Percentiles rank a stretch among this genome's conserved stretches.
Conservation (phyloP, 2,329 filamentous ascomycete genomes). For the Botryotinia narcissicola region DNA sequence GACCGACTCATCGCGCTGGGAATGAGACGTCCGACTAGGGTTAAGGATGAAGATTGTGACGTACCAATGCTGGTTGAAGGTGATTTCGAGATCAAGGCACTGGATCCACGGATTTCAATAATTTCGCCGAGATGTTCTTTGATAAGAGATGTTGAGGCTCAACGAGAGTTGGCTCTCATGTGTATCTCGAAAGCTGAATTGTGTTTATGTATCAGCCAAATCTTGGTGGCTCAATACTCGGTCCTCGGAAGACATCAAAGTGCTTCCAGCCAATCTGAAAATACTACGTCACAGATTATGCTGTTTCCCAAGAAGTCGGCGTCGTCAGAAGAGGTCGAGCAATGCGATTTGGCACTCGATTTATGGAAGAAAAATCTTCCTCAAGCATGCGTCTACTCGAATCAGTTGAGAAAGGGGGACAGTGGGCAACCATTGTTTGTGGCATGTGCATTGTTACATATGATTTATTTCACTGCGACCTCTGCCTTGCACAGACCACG, state of each 20-base stretch:
- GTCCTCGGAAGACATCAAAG: conserved; percentile 82
- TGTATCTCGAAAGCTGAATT: conserved; percentile 90
- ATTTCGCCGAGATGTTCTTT: conserved; percentile 69
- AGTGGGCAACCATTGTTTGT: conserved; percentile 60
- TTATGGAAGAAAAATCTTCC: conserved; percentile 75
- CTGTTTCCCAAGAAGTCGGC: conserved; percentile 84
- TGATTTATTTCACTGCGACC: conserved; percentile 89
- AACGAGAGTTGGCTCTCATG: conserved; percentile 78
- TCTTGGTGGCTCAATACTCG: conserved; percentile 88
- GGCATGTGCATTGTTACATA: conserved; percentile 83
- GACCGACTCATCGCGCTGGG: conserved; percentile 89
- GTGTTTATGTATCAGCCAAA: conserved; percentile 83
- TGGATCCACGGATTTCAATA: conserved; percentile 65
- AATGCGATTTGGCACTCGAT: conserved; percentile 75
- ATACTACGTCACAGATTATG: conserved; percentile 74
- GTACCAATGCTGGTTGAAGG: conserved; percentile 82
- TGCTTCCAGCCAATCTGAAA: conserved; percentile 71
- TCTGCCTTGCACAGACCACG: conserved; percentile 90
- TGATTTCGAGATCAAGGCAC: conserved; percentile 76
- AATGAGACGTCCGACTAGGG: conserved; percentile 87
- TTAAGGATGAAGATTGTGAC: conserved; percentile 91
- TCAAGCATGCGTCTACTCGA: conserved; percentile 66
- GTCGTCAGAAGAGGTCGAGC: conserved; percentile 73
- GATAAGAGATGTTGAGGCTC: conserved; percentile 67
- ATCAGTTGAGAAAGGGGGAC: conserved; percentile 53